Evolutionary conservation across 2,329 filamentous ascomycete species (phyloP).

Genomic region (Stachybotrys chlorohalonatus): DNA sequence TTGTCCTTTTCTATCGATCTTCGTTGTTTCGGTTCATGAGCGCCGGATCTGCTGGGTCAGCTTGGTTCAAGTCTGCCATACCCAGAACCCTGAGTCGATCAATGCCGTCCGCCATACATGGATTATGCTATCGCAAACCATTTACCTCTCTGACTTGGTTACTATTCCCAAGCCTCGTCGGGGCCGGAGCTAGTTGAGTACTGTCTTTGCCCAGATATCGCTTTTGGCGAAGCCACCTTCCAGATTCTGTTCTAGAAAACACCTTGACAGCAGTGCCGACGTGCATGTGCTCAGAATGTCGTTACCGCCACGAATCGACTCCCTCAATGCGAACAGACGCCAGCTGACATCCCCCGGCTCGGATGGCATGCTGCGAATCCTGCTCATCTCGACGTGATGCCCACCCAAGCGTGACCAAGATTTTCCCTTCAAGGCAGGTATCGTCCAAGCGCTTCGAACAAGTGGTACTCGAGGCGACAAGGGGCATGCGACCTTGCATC

Average conservation of each 20-base stretch:
- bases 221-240: not conserved
- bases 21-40: not conserved
- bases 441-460: not conserved
- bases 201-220: not conserved
- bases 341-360: too few species aligned
- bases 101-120: too few species aligned
- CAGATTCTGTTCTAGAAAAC: not conserved
- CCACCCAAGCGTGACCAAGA: not conserved
- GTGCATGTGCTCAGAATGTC: not conserved
- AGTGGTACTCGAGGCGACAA: too few species aligned
- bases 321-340: too few species aligned
- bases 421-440: not conserved
- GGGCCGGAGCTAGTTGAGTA: not conserved
- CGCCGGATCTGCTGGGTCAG: not conserved
- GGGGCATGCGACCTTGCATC: not conserved
- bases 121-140: too few species aligned
- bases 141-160: too few species aligned
- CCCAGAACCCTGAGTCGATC: too few species aligned
- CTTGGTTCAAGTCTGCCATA: not conserved
- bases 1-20: not conserved
- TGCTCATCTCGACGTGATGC: not conserved
- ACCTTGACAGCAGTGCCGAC: not conserved
- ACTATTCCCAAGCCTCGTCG: not conserved
- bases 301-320: not conserved
- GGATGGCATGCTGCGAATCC: not conserved